phyloP scores from a whole-genome alignment of 225 moss, liverwort and hornwort species.

The Marchantia paleacea region DNA sequence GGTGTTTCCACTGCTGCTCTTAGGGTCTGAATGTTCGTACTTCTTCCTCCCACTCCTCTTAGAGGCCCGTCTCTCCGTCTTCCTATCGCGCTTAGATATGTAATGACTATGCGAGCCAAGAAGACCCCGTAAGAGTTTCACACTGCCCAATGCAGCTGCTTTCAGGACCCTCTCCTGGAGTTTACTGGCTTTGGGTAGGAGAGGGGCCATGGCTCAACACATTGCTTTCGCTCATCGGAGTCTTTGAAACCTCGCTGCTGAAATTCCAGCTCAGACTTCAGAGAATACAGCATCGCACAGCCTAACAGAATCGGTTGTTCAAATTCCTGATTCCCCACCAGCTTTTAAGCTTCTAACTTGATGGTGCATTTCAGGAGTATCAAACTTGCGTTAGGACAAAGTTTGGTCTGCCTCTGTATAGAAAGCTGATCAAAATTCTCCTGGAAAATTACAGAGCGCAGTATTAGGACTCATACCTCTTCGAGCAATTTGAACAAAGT shows the following conservation, averaged over 20 bases:
- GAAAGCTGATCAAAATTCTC: not conserved
- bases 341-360: too few species aligned
- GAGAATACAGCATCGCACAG: not conserved
- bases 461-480: too few species aligned
- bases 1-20: not conserved
- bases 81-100: conserved; percentile 8
- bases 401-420: not conserved
- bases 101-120: conserved; percentile 13
- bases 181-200: not conserved
- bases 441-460: not conserved
- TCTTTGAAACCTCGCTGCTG: not conserved
- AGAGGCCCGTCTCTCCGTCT: not conserved
- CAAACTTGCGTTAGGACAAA: not conserved
- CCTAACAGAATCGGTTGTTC: not conserved
- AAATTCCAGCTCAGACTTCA: not conserved
- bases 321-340: not conserved
- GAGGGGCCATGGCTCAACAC: conserved; percentile 12
- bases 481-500: too few species aligned
- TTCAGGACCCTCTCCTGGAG: conserved; percentile 19
- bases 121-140: conserved; percentile 33
- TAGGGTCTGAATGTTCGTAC: not conserved
- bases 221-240: not conserved
- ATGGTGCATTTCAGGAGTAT: not conserved
- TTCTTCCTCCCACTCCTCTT: conserved; percentile 16
- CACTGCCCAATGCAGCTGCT: conserved; percentile 32